These are phyloP conservation scores for Microbotryum saponariae DNA, from an alignment of 1,284 basidiomycete species.

Conservation along the genomic window DNA sequence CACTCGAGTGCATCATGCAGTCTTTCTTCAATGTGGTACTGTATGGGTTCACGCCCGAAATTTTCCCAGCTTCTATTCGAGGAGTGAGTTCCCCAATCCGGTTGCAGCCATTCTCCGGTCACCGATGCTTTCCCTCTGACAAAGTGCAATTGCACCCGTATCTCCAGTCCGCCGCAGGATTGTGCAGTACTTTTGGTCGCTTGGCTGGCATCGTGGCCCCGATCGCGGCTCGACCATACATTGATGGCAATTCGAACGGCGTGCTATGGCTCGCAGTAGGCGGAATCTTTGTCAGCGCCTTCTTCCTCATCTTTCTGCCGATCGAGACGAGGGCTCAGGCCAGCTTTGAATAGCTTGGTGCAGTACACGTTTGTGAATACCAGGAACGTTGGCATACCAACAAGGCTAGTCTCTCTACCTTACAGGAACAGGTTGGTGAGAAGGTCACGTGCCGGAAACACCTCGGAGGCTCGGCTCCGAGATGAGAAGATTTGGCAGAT, in stretches of 20 bases:
- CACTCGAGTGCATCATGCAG: constrained; percentile 3
- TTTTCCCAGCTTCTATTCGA: constrained; percentile 2
- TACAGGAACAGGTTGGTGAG: too few species aligned
- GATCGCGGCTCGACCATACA: constrained; percentile 8
- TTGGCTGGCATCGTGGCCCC: constrained; percentile 5
- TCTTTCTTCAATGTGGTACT: constrained; percentile 1
- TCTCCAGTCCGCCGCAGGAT: neutral
- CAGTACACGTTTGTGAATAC: too few species aligned
- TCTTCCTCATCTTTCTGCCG: neutral
- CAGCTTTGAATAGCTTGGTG: neutral
- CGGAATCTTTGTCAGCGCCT: neutral
- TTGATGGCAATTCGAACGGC: constrained; percentile 8
- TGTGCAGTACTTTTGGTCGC: constrained; percentile 6
- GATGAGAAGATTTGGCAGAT: too few species aligned
- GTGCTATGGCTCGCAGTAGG: constrained; percentile 7
- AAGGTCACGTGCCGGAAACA: too few species aligned
- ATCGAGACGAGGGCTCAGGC: constrained; percentile 2
- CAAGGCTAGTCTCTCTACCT: too few species aligned
- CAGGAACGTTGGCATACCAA: too few species aligned
- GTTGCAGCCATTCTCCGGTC: too few species aligned
- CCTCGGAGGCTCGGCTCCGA: too few species aligned
- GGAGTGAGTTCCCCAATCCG: neutral
- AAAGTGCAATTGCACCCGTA: neutral
- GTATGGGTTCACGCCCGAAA: constrained; percentile 4
- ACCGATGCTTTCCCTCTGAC: neutral